These are phyloP conservation scores for Solanum dulcamara DNA, from an alignment of 257 asterid species.

Conservation along the genomic window DNA sequence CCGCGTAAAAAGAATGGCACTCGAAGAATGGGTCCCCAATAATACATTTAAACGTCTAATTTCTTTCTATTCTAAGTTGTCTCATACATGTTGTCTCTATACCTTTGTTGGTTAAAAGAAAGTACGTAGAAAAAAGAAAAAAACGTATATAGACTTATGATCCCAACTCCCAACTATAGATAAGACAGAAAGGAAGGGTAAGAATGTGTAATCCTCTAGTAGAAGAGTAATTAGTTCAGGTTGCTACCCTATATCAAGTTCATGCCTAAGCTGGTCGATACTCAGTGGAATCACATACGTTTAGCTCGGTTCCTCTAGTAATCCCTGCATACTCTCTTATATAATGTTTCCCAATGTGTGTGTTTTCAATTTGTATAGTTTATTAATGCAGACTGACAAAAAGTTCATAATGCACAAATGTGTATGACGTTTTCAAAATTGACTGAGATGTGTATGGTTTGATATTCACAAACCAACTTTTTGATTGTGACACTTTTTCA, in stretches of 20 bases:
- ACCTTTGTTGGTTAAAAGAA: neutral
- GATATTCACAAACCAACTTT: conserved; percentile 5
- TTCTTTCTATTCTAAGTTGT: neutral
- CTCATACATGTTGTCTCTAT: neutral
- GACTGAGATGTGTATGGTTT: neutral
- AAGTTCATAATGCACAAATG: neutral
- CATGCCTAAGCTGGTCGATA: neutral
- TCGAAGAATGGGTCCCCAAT: neutral
- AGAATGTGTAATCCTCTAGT: neutral
- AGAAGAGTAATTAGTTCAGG: neutral
- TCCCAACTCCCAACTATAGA: neutral
- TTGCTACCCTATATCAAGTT: neutral
- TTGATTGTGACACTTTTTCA: conserved; percentile 6
- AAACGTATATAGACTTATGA: neutral
- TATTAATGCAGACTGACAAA: neutral
- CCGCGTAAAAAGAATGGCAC: neutral
- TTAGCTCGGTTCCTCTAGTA: neutral
- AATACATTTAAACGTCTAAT: neutral
- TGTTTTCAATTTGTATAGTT: neutral
- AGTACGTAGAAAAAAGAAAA: neutral
- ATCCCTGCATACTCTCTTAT: neutral
- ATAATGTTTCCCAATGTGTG: neutral
- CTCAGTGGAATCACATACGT: neutral
- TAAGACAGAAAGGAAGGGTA: neutral
- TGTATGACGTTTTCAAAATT: neutral